phyloP scores from a whole-genome alignment of 2,329 filamentous ascomycete species.

The Coniochaeta sp. region DNA sequence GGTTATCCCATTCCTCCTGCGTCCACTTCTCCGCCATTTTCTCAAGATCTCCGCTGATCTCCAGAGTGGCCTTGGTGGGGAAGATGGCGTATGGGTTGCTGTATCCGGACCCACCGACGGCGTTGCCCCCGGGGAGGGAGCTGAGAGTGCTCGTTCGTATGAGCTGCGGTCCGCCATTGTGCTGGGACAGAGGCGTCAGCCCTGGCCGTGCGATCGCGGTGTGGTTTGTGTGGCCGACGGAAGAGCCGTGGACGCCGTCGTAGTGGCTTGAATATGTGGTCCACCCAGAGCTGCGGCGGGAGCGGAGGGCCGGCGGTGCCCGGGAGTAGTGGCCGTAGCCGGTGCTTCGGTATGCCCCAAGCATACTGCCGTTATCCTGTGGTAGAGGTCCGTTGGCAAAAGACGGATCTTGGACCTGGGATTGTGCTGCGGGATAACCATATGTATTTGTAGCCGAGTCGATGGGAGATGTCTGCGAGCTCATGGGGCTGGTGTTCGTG shows the following conservation, averaged over 20 bases:
- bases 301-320: slow-evolving; percentile 18
- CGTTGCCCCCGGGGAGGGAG: slow-evolving; percentile 28
- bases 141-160: slow-evolving; percentile 46
- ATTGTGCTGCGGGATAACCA: slow-evolving; percentile 40
- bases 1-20: slow-evolving; percentile 69
- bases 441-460: slow-evolving; percentile 47
- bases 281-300: slow-evolving; percentile 19
- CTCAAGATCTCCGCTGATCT: slow-evolving; percentile 79
- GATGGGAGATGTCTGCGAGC: slow-evolving; percentile 19
- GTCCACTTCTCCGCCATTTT: slow-evolving; percentile 81
- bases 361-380: slow-evolving; percentile 43
- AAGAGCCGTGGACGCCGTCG: slow-evolving; percentile 28
- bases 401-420: slow-evolving; percentile 29
- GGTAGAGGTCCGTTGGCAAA: slow-evolving; percentile 25
- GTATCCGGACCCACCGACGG: slow-evolving; percentile 42
- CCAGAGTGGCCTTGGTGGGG: slow-evolving; percentile 75
- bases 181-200: slow-evolving; percentile 41
- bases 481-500: slow-evolving; percentile 21
- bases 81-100: slow-evolving; percentile 73
- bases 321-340: slow-evolving; percentile 42
- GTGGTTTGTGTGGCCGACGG: slow-evolving; percentile 32
- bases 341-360: slow-evolving; percentile 45
- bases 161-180: slow-evolving; percentile 39
- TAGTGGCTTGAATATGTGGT: slow-evolving; percentile 29
- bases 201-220: slow-evolving; percentile 36